These are phyloP conservation scores for Pichia sp. DNA, from an alignment of 1,139 yeast genomes.

Conservation along the genomic window DNA sequence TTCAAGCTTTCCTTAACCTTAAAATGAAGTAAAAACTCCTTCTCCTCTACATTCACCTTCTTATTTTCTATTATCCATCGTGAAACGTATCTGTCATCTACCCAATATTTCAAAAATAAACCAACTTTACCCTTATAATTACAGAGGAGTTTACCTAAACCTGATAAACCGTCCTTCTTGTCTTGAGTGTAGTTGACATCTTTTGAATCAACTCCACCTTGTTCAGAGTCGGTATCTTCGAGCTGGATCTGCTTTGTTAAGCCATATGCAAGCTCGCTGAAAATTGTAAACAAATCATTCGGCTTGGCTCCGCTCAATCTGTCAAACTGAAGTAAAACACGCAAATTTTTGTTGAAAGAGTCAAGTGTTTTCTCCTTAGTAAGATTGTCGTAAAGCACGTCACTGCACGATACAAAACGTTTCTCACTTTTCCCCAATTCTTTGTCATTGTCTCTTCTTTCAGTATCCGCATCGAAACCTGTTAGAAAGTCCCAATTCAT, in stretches of 20 bases:
- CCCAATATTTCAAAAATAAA: constrained; percentile 27
- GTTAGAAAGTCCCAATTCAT: constrained; percentile 22
- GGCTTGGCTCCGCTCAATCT: constrained; percentile 26
- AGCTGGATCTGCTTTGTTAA: constrained; percentile 15
- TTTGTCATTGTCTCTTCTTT: background rate
- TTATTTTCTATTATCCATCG: constrained; percentile 14
- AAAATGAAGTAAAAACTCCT: constrained; percentile 25
- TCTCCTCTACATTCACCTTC: constrained; percentile 13
- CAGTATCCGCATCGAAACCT: constrained; percentile 14
- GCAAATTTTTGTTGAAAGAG: constrained; percentile 27
- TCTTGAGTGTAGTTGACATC: constrained; percentile 11
- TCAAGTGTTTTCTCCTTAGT: constrained; percentile 23
- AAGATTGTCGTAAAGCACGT: constrained; percentile 22
- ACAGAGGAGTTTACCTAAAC: constrained; percentile 22
- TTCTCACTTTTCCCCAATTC: background rate
- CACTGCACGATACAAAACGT: constrained; percentile 19
- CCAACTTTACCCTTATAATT: constrained; percentile 27
- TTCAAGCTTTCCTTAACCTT: constrained; percentile 23
- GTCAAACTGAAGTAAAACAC: constrained; percentile 28
- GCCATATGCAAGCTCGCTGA: constrained; percentile 23
- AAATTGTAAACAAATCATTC: constrained; percentile 27
- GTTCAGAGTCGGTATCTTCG: constrained; percentile 6
- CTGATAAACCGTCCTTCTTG: constrained; percentile 19
- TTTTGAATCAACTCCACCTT: constrained; percentile 1
- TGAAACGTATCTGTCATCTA: constrained; percentile 23